Percentiles rank a stretch among this genome's conserved stretches.
phyloP scores from a whole-genome alignment of 1,284 basidiomycete species.

The Golubevia pallescens region DNA sequence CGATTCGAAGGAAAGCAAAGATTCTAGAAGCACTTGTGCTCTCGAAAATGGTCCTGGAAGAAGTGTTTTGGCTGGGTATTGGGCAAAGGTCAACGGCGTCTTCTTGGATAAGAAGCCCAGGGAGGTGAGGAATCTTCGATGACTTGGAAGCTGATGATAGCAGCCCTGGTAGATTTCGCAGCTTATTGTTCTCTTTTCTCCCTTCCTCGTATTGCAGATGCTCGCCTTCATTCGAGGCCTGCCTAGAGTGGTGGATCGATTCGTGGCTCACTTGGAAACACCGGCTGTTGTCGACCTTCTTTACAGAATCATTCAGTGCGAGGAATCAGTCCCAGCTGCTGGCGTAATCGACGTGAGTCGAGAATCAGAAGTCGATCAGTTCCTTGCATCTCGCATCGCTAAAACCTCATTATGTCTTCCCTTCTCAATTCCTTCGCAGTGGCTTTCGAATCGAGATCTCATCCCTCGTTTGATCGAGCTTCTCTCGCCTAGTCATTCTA shows the following conservation, averaged over 20 bases:
- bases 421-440: constrained; percentile 18
- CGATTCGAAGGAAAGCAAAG: background rate
- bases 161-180: background rate
- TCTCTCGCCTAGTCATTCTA: constrained; percentile 50
- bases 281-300: constrained; percentile 61
- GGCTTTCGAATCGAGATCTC: constrained; percentile 55
- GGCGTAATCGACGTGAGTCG: constrained; percentile 36
- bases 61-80: constrained; percentile 59
- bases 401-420: background rate
- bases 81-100: constrained; percentile 62
- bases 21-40: constrained; percentile 9
- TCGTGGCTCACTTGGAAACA: constrained; percentile 58
- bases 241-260: constrained; percentile 53
- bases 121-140: constrained; percentile 20
- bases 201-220: constrained; percentile 24
- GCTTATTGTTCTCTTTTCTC: background rate
- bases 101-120: constrained; percentile 54
- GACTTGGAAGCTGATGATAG: background rate
- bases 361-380: background rate
- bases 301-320: constrained; percentile 59
- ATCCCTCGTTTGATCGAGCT: constrained; percentile 51
- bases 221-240: constrained; percentile 48
- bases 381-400: background rate
- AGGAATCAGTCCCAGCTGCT: constrained; percentile 45
- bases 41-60: constrained; percentile 54